A percentile compares a stretch with the other conserved stretches of the same genome.
These are phyloP conservation scores for Rhypophila decipiens DNA, from an alignment of 495 filamentous ascomycete species.

Conservation along the genomic window DNA sequence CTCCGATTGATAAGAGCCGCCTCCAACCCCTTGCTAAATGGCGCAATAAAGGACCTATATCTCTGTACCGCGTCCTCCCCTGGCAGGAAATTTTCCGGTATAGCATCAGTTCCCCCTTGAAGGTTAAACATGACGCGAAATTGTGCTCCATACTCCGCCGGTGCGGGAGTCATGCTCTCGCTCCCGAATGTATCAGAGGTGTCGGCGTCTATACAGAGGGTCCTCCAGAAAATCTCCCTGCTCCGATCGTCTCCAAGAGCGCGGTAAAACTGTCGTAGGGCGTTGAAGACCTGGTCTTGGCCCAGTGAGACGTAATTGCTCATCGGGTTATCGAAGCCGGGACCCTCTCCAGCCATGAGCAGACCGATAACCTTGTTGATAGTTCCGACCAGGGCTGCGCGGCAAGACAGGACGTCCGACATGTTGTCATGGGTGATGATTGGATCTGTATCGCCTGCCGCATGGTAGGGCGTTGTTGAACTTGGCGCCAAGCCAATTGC, in stretches of 20 bases:
- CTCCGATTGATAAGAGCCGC: background rate
- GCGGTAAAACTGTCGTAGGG: background rate
- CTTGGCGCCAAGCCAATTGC: background rate
- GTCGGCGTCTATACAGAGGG: conserved; percentile 1
- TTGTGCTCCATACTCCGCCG: background rate
- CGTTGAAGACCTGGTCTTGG: background rate
- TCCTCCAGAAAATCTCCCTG: background rate
- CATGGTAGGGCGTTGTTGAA: background rate
- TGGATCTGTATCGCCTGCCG: background rate
- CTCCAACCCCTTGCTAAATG: background rate
- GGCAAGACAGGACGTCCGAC: background rate
- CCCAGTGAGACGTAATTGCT: background rate
- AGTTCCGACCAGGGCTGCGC: background rate
- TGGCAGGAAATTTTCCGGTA: background rate
- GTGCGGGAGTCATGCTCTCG: background rate
- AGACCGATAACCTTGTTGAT: background rate
- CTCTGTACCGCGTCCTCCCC: background rate
- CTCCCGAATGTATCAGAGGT: background rate
- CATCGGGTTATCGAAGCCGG: background rate
- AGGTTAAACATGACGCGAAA: background rate
- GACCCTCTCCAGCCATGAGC: background rate
- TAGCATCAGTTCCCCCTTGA: background rate
- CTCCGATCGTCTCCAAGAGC: background rate
- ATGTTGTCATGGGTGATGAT: background rate
- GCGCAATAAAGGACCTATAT: background rate